Base-by-base conservation (phyloP, 148 eudicot species). In the Gaultheria prostrata region DNA sequence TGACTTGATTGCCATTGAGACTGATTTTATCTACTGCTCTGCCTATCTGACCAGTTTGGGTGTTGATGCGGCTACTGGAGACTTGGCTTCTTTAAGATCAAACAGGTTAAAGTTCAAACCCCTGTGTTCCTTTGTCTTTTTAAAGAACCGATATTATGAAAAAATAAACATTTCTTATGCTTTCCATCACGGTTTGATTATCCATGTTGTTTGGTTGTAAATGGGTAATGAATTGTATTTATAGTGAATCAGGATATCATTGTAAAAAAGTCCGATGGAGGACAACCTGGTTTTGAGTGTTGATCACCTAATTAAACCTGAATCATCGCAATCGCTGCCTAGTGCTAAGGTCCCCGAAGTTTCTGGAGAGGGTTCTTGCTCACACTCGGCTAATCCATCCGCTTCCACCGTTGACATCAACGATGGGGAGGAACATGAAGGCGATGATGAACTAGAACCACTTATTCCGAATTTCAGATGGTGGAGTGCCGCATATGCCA, bases 401-500 rank as follows among this genome's bases (percentile, higher is more conserved):
- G 75, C 71, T 54, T 82, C 87, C n/a, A 56, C 57, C 20, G 14
- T 85, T 80, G 89, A 88, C 87, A 85, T 79, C 15, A 72, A 83
- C 63, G 86, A 85, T 20, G 79, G 79, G 65, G 89, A 50, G 80
- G 45, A 83, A 26, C 76, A 85, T 80, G 86, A 57, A 24, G 85
- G 59, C 30, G 84, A 48, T 82, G 92, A 85, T 84, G 97, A 94
- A 88, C 90, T 90, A 76, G 88, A 92, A 85, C 97, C 94, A n/a
- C 90, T 94, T 61, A 80, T 94, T 72, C 93, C n/a, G n/a, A n/a
- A n/a, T n/a, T n/a, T n/a, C n/a, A 94, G 77, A 84, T 71, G 5
- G 81, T 89, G 24, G 98, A 94, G 87, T 94, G 98, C 80, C 92
- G 98, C 54, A 94, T 94, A 83, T 94, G 98, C 88, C 98, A 94